These are phyloP conservation scores for Lomentospora prolificans DNA, from an alignment of 2,329 filamentous ascomycete species.

Conservation along the genomic window DNA sequence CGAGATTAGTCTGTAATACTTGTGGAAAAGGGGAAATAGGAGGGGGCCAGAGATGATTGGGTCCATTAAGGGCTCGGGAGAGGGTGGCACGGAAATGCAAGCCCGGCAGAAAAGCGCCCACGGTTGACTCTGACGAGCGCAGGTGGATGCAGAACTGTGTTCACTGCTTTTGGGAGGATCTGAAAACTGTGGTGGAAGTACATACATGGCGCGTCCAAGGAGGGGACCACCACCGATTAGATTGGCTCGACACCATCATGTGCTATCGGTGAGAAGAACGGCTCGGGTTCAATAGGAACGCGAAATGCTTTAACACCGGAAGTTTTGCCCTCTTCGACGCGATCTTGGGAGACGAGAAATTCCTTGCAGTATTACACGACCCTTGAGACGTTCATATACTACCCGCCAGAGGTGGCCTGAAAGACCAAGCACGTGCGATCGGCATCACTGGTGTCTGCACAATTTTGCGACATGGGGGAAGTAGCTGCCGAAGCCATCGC, in stretches of 20 bases:
- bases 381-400: no score
- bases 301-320: background rate
- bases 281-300: background rate
- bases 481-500: background rate
- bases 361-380: no score
- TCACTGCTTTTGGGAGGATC: background rate
- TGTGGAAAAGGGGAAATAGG: background rate
- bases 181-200: background rate
- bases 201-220: background rate
- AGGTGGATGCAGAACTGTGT: background rate
- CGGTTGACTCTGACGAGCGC: background rate
- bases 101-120: background rate
- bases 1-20: no score
- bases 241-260: background rate
- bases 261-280: background rate
- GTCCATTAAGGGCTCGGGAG: background rate
- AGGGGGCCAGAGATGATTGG: background rate
- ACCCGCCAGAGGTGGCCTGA: no score
- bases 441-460: background rate
- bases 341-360: background rate
- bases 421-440: background rate
- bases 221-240: background rate
- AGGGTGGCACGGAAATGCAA: constrained; percentile 2
- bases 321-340: background rate
- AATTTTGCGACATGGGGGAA: background rate